Evolutionary conservation across 73 alveolate genomes (phyloP).

Genomic region (Uronychia setigera): DNA sequence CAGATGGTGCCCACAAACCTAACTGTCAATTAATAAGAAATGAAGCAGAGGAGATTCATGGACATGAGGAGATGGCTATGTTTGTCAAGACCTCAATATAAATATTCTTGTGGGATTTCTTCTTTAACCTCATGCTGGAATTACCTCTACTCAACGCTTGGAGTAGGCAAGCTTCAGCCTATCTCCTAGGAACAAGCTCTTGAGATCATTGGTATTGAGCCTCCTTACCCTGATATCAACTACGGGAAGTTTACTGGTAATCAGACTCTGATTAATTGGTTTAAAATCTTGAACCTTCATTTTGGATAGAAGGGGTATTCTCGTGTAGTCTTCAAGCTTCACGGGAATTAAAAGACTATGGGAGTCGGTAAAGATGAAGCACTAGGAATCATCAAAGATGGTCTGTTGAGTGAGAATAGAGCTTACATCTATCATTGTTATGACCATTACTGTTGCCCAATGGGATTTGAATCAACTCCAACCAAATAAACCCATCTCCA

Average conservation of each 20-base stretch:
- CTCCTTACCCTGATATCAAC: slow-evolving; percentile 76
- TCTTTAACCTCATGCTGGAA: slow-evolving; percentile 83
- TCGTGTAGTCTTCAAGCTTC: slow-evolving; percentile 60
- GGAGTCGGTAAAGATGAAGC: slow-evolving; percentile 66
- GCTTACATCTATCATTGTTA: slow-evolving; percentile 85
- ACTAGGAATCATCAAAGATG: slow-evolving; percentile 58
- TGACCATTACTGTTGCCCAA: slow-evolving; percentile 87
- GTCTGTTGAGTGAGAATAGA: slow-evolving; percentile 53
- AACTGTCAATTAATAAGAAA: slow-evolving; percentile 61
- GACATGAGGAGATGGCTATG: slow-evolving; percentile 86
- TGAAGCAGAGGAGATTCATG: slow-evolving; percentile 71
- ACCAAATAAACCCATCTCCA: slow-evolving; percentile 57
- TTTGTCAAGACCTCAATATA: slow-evolving; percentile 80
- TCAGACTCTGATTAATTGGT: not conserved
- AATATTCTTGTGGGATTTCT: slow-evolving; percentile 83
- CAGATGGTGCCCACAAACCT: too few relatives aligned
- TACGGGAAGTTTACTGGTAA: slow-evolving; percentile 53
- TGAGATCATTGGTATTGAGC: slow-evolving; percentile 49
- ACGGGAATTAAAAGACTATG: slow-evolving; percentile 66
- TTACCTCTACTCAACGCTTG: slow-evolving; percentile 64
- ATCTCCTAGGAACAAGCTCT: slow-evolving; percentile 73
- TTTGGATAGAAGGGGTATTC: slow-evolving; percentile 69
- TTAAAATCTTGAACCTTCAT: too few relatives aligned
- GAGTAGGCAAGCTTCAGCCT: slow-evolving; percentile 57
- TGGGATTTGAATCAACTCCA: slow-evolving; percentile 84